Evolutionary conservation across 2,329 filamentous ascomycete genomes (phyloP).

Genomic region (Aureobasidium mangrovei): DNA sequence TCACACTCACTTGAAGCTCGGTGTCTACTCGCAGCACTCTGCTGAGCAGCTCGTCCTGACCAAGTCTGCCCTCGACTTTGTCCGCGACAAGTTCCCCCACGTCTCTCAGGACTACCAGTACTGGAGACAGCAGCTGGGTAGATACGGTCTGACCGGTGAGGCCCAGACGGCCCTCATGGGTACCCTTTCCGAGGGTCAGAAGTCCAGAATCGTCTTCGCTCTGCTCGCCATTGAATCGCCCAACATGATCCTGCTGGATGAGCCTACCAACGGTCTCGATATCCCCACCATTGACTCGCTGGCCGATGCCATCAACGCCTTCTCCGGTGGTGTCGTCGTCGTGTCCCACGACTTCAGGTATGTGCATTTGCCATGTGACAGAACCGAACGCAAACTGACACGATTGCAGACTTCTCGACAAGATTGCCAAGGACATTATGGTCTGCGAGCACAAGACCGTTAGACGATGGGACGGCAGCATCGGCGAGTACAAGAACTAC

Average conservation of each 20-base stretch:
- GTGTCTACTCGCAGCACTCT: slow-evolving; percentile 96
- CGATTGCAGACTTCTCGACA: slow-evolving; percentile 75
- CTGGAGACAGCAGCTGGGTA: slow-evolving; percentile 95
- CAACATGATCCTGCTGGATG: slow-evolving; percentile 96
- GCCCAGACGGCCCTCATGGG: slow-evolving; percentile 96
- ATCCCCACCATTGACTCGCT: slow-evolving; percentile 97
- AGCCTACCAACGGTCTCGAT: slow-evolving; percentile 98
- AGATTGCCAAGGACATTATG: slow-evolving; percentile 99
- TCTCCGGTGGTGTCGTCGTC: slow-evolving; percentile 91
- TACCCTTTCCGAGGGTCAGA: slow-evolving; percentile 94
- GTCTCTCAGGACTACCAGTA: slow-evolving; percentile 98
- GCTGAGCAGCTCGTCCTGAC: slow-evolving; percentile 96
- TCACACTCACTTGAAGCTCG: slow-evolving; percentile 97
- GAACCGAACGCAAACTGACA: slow-evolving; percentile 27
- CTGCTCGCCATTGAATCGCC: slow-evolving; percentile 88
- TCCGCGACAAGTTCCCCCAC: slow-evolving; percentile 83
- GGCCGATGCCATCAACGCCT: slow-evolving; percentile 95
- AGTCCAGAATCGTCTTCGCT: slow-evolving; percentile 96
- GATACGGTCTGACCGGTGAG: slow-evolving; percentile 88
- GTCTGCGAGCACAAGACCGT: slow-evolving; percentile 98
- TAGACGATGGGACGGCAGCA: slow-evolving; percentile 75
- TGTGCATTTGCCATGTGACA: slow-evolving; percentile 13
- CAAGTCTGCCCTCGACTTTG: slow-evolving; percentile 95
- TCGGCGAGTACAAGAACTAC: slow-evolving; percentile 96
- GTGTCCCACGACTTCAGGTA: slow-evolving; percentile 99